Conservation (phyloP, 2,329 filamentous ascomycete genomes). For the Dothistroma septosporum region DNA sequence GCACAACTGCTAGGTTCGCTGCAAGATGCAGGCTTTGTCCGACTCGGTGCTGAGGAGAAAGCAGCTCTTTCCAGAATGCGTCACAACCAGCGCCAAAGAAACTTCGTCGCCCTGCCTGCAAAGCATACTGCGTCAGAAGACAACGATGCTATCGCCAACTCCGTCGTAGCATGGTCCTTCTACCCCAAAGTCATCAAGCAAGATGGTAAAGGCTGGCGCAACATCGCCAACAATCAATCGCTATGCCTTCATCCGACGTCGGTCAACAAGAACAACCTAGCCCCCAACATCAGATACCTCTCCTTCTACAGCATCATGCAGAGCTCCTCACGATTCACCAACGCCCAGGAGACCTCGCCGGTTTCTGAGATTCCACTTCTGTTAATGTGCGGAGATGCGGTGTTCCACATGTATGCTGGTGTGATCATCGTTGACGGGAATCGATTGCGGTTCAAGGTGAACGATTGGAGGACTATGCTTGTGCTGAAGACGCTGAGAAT, state of each 20-base stretch:
- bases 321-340: conserved; percentile 73
- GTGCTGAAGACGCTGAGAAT: conserved; percentile 77
- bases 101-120: conserved; percentile 79
- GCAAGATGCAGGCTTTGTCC: conserved; percentile 78
- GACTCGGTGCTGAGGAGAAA: conserved; percentile 69
- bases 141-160: conserved; percentile 73
- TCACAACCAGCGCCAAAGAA: conserved; percentile 59
- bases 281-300: conserved; percentile 63
- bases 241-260: conserved; percentile 84
- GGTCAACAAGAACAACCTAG: conserved; percentile 66
- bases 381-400: conserved; percentile 80
- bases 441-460: conserved; percentile 73
- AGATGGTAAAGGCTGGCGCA: conserved; percentile 83
- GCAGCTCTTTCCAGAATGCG: conserved; percentile 64
- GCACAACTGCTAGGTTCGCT: conserved; percentile 81
- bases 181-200: conserved; percentile 87
- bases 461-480: conserved; percentile 86
- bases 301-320: conserved; percentile 99
- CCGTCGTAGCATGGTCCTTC: conserved; percentile 89
- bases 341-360: conserved; percentile 73
- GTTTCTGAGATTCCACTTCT: conserved; percentile 73
- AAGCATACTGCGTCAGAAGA: conserved; percentile 70
- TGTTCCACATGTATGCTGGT: conserved; percentile 85
- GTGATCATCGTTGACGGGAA: conserved; percentile 85
- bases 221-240: conserved; percentile 86